Evolutionary conservation across 306 rosid genomes (phyloP).

Genomic region (Abrus pulchellus): DNA sequence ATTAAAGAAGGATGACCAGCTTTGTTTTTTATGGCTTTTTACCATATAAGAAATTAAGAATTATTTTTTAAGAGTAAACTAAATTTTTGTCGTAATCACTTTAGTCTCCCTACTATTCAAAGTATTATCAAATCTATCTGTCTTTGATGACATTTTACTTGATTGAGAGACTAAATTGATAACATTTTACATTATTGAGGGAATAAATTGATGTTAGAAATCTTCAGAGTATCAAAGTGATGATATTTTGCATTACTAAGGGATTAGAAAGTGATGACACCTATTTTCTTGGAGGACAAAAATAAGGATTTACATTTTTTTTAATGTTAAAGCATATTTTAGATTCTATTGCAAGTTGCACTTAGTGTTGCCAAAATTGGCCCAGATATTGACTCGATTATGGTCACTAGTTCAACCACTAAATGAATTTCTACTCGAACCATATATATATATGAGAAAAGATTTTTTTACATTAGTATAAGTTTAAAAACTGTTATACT

Average conservation of each 20-base stretch:
- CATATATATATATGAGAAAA: not conserved
- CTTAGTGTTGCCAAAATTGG: not conserved
- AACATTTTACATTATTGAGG: not conserved
- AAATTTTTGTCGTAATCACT: not conserved
- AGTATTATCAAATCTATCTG: not conserved
- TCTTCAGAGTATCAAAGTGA: slow-evolving; percentile 3
- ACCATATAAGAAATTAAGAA: not conserved
- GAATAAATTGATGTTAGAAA: slow-evolving; percentile 10
- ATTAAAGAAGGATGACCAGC: not conserved
- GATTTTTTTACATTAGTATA: too few species aligned
- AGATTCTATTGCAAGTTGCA: slow-evolving; percentile 31
- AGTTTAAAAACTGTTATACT: too few species aligned
- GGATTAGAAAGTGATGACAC: slow-evolving; percentile 4
- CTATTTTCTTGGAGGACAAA: slow-evolving; percentile 7
- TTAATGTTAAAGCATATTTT: slow-evolving; percentile 37
- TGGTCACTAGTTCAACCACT: not conserved
- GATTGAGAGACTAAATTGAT: slow-evolving; percentile 2
- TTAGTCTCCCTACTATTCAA: not conserved
- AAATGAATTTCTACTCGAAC: not conserved
- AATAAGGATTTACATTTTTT: slow-evolving; percentile 9
- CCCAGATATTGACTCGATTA: not conserved
- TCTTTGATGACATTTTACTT: not conserved
- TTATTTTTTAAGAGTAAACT: not conserved
- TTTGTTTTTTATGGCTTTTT: slow-evolving; percentile 32
- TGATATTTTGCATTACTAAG: not conserved